phyloP scores from a whole-genome alignment of 2,329 filamentous ascomycete species.

The Mycosphaerella sp. region DNA sequence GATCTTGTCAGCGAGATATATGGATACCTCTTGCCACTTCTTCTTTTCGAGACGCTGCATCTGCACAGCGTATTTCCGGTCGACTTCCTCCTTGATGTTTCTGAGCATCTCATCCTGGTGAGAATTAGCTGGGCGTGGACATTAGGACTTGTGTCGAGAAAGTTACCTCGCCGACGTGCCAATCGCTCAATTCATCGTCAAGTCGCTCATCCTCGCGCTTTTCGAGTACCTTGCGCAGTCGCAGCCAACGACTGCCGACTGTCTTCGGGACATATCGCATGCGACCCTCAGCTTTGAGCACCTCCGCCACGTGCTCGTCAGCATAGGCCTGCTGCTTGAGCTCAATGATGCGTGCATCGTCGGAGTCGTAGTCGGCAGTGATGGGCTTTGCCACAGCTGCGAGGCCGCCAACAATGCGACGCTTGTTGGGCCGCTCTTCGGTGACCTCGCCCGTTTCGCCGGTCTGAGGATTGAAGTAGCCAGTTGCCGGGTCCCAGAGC shows the following conservation, averaged over 20 bases:
- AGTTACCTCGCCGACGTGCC: slow-evolving; percentile 46
- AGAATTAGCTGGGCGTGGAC: slow-evolving; percentile 3
- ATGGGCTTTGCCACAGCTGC: slow-evolving; percentile 42
- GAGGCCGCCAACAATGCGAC: slow-evolving; percentile 37
- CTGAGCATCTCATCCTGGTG: slow-evolving; percentile 42
- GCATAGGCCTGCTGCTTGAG: slow-evolving; percentile 40
- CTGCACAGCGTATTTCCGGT: slow-evolving; percentile 40
- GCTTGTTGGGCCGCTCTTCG: slow-evolving; percentile 6
- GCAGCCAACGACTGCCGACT: slow-evolving; percentile 44
- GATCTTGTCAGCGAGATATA: slow-evolving; percentile 37
- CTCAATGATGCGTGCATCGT: slow-evolving; percentile 43
- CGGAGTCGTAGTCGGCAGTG: slow-evolving; percentile 41
- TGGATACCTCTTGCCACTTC: slow-evolving; percentile 38
- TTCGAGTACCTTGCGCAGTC: slow-evolving; percentile 41
- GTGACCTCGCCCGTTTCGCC: slow-evolving; percentile 10
- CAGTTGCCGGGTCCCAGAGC: slow-evolving; percentile 19
- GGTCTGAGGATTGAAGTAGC: slow-evolving; percentile 17
- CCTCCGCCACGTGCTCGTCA: slow-evolving; percentile 42
- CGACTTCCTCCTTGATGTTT: slow-evolving; percentile 38
- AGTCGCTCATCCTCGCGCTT: slow-evolving; percentile 42
- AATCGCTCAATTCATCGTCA: slow-evolving; percentile 44
- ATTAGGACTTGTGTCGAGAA: not conserved
- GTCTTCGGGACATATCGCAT: slow-evolving; percentile 43
- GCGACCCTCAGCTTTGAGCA: slow-evolving; percentile 39
- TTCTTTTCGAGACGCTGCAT: slow-evolving; percentile 38